phyloP scores from a whole-genome alignment of 2,329 filamentous ascomycete genomes.

The Botryotinia calthae region DNA sequence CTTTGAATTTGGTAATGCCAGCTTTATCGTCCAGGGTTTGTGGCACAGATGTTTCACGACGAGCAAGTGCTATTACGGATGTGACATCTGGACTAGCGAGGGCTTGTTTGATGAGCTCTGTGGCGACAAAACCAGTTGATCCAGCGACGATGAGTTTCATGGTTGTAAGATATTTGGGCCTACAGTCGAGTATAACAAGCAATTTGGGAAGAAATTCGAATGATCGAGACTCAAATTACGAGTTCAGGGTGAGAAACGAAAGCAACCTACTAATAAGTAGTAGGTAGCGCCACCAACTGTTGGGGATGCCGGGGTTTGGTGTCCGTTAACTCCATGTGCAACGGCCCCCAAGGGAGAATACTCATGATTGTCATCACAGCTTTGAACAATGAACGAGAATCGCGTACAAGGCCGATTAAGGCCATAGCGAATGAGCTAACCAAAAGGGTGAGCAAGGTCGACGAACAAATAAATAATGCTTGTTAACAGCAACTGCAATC shows the following conservation, averaged over 20 bases:
- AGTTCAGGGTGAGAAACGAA: neutral
- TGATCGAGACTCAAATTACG: neutral
- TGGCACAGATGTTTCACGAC: slow-evolving; percentile 28
- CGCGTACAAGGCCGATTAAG: neutral
- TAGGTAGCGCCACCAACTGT: neutral
- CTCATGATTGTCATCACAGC: neutral
- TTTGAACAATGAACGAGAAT: neutral
- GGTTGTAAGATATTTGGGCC: neutral
- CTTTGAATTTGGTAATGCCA: slow-evolving; percentile 36
- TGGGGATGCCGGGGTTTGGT: neutral
- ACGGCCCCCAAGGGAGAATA: neutral
- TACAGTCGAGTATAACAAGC: neutral
- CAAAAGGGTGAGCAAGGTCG: neutral
- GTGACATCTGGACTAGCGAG: slow-evolving; percentile 36
- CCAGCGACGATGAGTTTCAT: slow-evolving; percentile 42
- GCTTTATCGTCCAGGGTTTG: slow-evolving; percentile 15
- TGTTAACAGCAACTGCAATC: neutral
- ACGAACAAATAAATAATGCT: neutral
- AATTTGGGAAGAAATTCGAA: neutral
- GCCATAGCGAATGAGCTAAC: neutral
- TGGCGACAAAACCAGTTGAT: slow-evolving; percentile 40
- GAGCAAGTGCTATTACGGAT: slow-evolving; percentile 37
- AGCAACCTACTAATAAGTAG: neutral
- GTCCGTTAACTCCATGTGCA: neutral
- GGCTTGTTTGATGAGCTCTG: slow-evolving; percentile 40